Conservation (phyloP, 768 basidiomycete genomes). For the Russula ochroleuca region DNA sequence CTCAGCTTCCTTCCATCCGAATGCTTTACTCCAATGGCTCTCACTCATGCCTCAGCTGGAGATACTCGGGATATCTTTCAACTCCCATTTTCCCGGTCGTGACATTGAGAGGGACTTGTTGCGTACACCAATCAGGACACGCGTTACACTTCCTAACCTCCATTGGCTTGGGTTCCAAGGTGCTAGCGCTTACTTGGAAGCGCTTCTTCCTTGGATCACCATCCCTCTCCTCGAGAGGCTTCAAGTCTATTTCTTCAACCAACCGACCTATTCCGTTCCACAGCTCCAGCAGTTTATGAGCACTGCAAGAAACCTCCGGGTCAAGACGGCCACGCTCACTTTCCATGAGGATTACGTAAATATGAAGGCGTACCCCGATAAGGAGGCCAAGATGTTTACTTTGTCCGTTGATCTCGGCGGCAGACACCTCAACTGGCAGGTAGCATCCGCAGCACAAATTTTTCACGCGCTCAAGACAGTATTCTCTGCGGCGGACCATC, state of each 20-base stretch:
- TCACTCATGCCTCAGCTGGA: background rate
- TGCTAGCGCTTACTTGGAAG: background rate
- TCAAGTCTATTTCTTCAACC: background rate
- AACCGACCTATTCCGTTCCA: background rate
- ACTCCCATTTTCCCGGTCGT: no score
- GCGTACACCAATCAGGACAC: background rate
- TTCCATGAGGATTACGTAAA: background rate
- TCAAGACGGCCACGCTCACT: background rate
- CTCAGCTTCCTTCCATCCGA: background rate
- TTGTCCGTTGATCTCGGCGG: background rate
- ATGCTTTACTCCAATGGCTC: background rate
- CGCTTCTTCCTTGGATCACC: background rate
- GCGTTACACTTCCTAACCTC: background rate
- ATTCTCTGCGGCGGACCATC: background rate
- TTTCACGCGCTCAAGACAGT: background rate
- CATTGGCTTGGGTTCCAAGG: background rate
- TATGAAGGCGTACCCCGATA: background rate
- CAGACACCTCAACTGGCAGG: background rate
- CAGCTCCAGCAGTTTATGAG: background rate
- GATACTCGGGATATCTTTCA: no score
- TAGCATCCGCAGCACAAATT: background rate
- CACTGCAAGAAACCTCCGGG: background rate
- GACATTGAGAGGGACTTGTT: background rate
- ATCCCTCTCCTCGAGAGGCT: background rate
- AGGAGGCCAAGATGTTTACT: fast-evolving